Conservation (phyloP, 805 yeast species). For the Yarrowia bubula region DNA sequence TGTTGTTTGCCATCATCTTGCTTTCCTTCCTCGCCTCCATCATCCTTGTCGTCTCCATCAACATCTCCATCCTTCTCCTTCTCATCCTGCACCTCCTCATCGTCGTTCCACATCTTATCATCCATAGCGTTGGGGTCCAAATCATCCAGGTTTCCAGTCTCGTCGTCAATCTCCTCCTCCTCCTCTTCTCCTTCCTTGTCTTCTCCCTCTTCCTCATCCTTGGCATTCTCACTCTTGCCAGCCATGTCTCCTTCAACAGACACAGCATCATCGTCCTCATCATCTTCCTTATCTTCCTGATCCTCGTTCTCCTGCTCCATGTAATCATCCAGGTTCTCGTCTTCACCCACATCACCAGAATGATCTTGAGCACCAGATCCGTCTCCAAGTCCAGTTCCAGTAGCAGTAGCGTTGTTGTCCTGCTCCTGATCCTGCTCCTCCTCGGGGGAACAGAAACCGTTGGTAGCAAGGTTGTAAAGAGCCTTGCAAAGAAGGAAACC, state of each 20-base stretch:
- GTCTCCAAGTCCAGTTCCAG: constrained; percentile 91
- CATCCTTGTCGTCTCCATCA: constrained; percentile 45
- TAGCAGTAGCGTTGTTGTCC: constrained; percentile 60
- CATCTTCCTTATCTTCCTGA: constrained; percentile 54
- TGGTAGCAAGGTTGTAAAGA: constrained; percentile 60
- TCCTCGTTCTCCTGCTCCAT: constrained; percentile 69
- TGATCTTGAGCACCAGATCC: constrained; percentile 84
- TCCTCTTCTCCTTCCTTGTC: constrained; percentile 51
- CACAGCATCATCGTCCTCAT: constrained; percentile 58
- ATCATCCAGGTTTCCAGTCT: constrained; percentile 83
- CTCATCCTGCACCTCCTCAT: constrained; percentile 71
- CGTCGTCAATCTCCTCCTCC: constrained; percentile 79
- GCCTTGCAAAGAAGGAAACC: constrained; percentile 55
- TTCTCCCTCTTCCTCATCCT: constrained; percentile 59
- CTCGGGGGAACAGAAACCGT: constrained; percentile 93
- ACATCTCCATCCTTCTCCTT: constrained; percentile 74
- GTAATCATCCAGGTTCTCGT: constrained; percentile 79
- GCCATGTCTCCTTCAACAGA: constrained; percentile 98
- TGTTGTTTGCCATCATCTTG: constrained; percentile 32
- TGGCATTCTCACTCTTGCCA: constrained; percentile 79
- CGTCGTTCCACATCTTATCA: constrained; percentile 98
- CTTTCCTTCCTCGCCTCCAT: constrained; percentile 39
- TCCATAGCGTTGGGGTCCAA: constrained; percentile 93
- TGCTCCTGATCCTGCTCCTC: constrained; percentile 63
- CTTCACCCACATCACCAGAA: constrained; percentile 84